Conservation (phyloP, 139 green algal genomes). For the Coccomyxa sp. region DNA sequence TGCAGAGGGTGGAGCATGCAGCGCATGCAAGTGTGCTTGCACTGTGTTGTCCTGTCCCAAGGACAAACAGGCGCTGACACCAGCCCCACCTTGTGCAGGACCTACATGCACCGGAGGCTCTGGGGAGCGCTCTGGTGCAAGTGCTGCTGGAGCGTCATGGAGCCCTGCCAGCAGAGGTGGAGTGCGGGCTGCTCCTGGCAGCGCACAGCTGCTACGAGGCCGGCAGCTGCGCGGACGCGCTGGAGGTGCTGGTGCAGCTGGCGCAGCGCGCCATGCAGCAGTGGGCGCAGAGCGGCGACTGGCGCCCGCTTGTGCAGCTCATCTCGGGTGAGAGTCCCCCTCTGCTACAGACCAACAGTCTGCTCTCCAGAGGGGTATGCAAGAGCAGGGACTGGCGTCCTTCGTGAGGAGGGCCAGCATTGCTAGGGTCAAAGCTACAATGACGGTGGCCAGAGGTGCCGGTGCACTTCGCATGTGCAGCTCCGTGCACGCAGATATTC, state of each 20-base stretch:
- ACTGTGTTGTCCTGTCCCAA: background rate
- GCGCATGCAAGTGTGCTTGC: background rate
- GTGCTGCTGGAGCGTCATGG: conserved; percentile 2
- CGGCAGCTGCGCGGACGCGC: background rate
- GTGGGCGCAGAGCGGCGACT: background rate
- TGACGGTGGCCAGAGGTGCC: background rate
- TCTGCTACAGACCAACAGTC: background rate
- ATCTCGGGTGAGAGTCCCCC: background rate
- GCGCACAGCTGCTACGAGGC: background rate
- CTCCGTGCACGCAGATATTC: background rate
- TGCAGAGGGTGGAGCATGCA: background rate
- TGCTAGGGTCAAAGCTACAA: too few species aligned
- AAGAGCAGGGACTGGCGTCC: too few species aligned
- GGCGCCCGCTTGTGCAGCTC: background rate
- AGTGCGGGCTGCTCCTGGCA: background rate
- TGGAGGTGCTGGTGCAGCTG: background rate
- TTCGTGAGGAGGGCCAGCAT: too few species aligned
- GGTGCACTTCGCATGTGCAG: background rate
- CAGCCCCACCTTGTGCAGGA: background rate
- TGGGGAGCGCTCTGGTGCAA: background rate
- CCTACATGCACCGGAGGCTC: background rate
- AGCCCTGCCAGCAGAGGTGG: background rate
- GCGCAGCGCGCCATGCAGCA: background rate
- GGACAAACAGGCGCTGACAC: background rate
- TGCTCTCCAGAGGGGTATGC: too few species aligned